Conservation (phyloP, 2,329 filamentous ascomycete genomes). For the Escovopsis weberi region DNA sequence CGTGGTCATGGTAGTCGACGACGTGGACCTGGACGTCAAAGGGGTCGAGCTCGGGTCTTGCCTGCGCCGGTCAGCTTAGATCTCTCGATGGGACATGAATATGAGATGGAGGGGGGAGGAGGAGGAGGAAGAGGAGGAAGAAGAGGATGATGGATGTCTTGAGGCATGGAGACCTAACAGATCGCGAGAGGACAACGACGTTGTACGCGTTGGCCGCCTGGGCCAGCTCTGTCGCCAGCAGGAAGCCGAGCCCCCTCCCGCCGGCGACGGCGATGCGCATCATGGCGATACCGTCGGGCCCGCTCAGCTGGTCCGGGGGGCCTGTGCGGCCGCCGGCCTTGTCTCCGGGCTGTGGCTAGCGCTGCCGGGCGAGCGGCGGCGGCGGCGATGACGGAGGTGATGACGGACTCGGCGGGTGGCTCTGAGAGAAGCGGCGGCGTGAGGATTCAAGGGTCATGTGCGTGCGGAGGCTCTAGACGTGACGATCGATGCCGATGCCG, state of each 20-base stretch:
- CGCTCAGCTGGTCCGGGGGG: conserved; percentile 1
- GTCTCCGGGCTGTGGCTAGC: conserved; percentile 3
- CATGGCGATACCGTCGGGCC: conserved; percentile 13
- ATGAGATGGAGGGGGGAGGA: too few species aligned
- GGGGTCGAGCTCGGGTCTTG: conserved; percentile 36
- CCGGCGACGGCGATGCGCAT: conserved; percentile 37
- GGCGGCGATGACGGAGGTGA: too few species aligned
- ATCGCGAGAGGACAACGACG: conserved; percentile 54
- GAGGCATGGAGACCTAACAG: conserved; percentile 13
- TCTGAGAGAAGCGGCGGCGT: conserved; percentile 1
- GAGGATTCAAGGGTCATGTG: conserved; percentile 6
- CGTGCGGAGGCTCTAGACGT: conserved; percentile 1
- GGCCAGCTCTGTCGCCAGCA: conserved; percentile 40
- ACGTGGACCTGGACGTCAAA: conserved; percentile 51
- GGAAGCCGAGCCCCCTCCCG: conserved; percentile 28
- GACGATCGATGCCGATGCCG: too few species aligned
- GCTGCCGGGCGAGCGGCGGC: not conserved
- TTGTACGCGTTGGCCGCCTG: conserved; percentile 45
- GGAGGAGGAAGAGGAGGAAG: conserved; percentile 6
- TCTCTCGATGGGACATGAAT: too few species aligned
- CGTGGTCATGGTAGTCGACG: conserved; percentile 49
- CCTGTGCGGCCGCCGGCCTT: conserved; percentile 5
- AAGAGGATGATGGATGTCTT: conserved; percentile 3
- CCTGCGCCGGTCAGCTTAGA: conserved; percentile 19
- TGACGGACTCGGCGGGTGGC: too few species aligned